Conservation (phyloP, 306 rosid species). For the Luffa acutangula region DNA sequence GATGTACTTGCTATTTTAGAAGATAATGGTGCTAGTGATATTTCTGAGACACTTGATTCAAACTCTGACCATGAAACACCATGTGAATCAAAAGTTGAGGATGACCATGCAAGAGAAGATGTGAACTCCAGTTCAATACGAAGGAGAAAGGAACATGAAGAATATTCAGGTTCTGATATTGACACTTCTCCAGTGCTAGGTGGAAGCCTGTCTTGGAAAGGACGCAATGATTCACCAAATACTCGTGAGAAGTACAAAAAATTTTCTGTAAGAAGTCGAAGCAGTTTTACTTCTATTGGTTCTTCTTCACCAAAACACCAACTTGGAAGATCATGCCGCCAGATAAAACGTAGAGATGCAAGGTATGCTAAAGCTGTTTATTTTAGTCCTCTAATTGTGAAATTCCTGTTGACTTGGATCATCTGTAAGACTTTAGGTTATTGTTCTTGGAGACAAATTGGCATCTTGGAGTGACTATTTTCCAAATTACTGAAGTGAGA, state of each 20-base stretch:
- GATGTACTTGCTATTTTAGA: conserved; percentile 92
- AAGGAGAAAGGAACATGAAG: conserved; percentile 41
- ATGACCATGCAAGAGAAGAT: conserved; percentile 24
- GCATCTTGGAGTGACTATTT: background rate
- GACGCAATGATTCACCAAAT: conserved; percentile 39
- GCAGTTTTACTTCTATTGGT: conserved; percentile 34
- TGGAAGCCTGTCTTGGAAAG: conserved; percentile 92
- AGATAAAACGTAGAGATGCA: conserved; percentile 47
- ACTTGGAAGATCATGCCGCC: conserved; percentile 80
- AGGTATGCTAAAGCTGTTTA: conserved; percentile 29
- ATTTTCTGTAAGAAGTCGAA: conserved; percentile 34
- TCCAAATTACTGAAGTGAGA: background rate
- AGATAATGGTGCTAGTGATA: conserved; percentile 57
- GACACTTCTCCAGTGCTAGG: conserved; percentile 48
- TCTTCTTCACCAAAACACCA: conserved; percentile 59
- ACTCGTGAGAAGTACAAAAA: conserved; percentile 50
- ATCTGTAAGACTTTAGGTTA: background rate
- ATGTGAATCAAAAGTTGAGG: conserved; percentile 40
- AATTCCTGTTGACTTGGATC: background rate
- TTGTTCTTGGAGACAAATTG: background rate
- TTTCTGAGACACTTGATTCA: conserved; percentile 57
- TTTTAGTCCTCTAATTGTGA: background rate
- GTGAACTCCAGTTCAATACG: conserved; percentile 25
- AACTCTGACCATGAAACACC: conserved; percentile 60
- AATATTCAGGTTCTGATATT: conserved; percentile 40